Base-by-base conservation (phyloP, 495 filamentous ascomycete genomes). In the Cercophora sp. region DNA sequence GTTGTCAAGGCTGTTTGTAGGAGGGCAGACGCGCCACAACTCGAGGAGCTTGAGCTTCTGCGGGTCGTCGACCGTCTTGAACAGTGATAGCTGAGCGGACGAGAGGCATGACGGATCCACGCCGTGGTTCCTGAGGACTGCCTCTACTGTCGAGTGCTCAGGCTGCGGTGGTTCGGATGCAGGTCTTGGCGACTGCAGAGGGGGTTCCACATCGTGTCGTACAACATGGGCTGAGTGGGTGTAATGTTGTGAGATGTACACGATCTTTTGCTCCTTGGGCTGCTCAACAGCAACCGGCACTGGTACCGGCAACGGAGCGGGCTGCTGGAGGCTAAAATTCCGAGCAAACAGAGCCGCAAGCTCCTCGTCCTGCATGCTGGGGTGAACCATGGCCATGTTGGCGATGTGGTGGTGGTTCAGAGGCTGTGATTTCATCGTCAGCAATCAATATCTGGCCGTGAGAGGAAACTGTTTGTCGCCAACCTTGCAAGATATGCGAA, bases 161-260 rank as follows among this genome's bases (percentile, higher is more conserved):
- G 60, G 71, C 46, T 72, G 69, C 1, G 70, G 67, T 5, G 76
- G 77, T 23, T 78, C 73, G 10, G 77, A 80, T 18, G 74, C 69
- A 9, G 72, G 68, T 27, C 77, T 62, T n/a, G 66, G 27, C 52
- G 54, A 54, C 67, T 61, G 16, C 55, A 42, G 20, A 22, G 54
- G 37, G 48, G 58, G 54, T 22, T 59, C 51, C 1, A 60, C 52
- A n/a, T 68, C 58, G 5, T 69, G 58, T 19, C 58, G 62, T 16
- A 55, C 70, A 9, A 78, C 23, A 56, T 88, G 85, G 23, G 81
- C 66, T 2, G 85, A 87, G 62, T 90, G 87, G 57, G 85, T 81
- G 64, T 89, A 89, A 65, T 90, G 87, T 56, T 86, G 84, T 10
- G 85, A 77, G 55, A 88, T 79, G 69, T 88, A 89, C 46, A 74